Evolutionary conservation across 73 alveolate species (phyloP), one percentile per base, ranked within the genome.

Genomic region (Halteria grandinella): DNA sequence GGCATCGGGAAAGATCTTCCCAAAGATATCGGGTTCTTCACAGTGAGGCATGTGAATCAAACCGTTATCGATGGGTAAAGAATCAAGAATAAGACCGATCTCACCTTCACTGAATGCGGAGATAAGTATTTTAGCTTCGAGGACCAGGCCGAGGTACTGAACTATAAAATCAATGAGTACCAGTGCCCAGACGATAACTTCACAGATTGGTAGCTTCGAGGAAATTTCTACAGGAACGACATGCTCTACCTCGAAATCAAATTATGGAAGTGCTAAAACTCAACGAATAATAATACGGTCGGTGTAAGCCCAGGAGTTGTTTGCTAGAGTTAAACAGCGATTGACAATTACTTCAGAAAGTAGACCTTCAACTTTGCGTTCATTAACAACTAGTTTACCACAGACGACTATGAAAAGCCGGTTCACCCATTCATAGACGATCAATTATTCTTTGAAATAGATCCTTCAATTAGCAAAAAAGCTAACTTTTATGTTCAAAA

Each of bases 341-440:
- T 62, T 39, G 60, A 36, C 25, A 21, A 10, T 2, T 62, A 11
- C 62, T 62, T 62, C 27, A 52, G 41, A 7, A 39, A 5, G 17
- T 44, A 62, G 20, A 62, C 78, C 41, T 62, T 62, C 14, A 62
- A 41, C 43, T 62, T 62, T 21, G 60, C 60, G 5, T 41, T 62
- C 43, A 27, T 62, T 6, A 62, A 62, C 27, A 39, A 37, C 7
- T 62, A 14, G 20, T 62, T 62, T 39, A 57, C 74, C 10, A 60
- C 32, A 6, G 36, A 25, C 23, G 25, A 36, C 3, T 15, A 41
- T 5, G n/a, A n/a, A n/a, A n/a, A n/a, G n/a, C 41, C 12, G 45
- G 41, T 62, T 41, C 36, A 62, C n/a, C 60, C 57, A 5, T 62
- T 39, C 28, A 41, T 62, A 18, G 78, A 62, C 43, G 78, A 62